Percentiles rank a stretch among this genome's conserved stretches.
These are phyloP conservation scores for Suillus ampliporus DNA, from an alignment of 768 basidiomycete species.

Conservation along the genomic window DNA sequence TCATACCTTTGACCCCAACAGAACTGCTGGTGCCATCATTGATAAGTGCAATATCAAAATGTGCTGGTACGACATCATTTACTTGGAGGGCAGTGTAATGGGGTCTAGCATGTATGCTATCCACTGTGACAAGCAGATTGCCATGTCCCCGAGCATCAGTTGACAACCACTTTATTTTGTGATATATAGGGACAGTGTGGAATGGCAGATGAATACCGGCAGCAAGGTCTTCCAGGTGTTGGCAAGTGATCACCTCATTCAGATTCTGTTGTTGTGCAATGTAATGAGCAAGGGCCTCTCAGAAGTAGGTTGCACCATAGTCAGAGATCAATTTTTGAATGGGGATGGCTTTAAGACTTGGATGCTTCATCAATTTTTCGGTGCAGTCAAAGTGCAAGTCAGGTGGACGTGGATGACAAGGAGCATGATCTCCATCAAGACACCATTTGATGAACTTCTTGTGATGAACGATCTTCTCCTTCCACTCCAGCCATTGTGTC, in stretches of 20 bases:
- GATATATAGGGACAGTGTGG: conserved; percentile 33
- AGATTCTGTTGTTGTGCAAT: conserved; percentile 20
- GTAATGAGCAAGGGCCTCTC: conserved; percentile 33
- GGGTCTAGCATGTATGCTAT: conserved; percentile 40
- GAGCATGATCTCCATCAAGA: not conserved
- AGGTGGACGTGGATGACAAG: too few relatives aligned
- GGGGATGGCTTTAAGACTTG: conserved; percentile 27
- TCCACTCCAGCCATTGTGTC: conserved; percentile 42
- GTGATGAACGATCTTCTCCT: conserved; percentile 33
- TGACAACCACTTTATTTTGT: conserved; percentile 40
- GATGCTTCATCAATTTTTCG: conserved; percentile 33
- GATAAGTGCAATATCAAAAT: conserved; percentile 44
- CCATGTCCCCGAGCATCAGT: conserved; percentile 10
- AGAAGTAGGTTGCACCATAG: conserved; percentile 38
- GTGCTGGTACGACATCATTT: too few relatives aligned
- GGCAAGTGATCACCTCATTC: conserved; percentile 12
- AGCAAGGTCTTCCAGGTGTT: conserved; percentile 21
- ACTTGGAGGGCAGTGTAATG: too few relatives aligned
- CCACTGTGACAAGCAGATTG: conserved; percentile 20
- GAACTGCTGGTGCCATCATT: conserved; percentile 14
- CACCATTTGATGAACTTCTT: conserved; percentile 31
- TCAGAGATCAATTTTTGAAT: conserved; percentile 21
- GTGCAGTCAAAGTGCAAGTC: conserved; percentile 16
- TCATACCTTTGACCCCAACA: conserved; percentile 24
- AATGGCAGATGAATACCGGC: conserved; percentile 19